Evolutionary conservation across 305 asterid genomes (phyloP).

Genomic region (Nicotiana rustica): DNA sequence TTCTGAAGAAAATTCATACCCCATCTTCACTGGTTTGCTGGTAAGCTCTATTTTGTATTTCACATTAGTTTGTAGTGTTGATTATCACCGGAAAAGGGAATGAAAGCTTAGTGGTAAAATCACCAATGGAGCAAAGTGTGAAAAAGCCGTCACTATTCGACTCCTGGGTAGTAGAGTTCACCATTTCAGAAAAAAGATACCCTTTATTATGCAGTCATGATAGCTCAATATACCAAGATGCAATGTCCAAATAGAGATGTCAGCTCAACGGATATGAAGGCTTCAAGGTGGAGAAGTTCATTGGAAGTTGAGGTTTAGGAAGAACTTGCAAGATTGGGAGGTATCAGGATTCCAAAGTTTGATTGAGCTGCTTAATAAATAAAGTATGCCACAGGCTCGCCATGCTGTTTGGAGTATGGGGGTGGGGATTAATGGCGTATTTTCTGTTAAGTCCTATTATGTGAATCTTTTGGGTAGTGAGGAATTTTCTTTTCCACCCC

Average conservation of each 20-base stretch:
- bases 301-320: no score
- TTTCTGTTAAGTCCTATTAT: no score
- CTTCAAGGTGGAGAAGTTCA: no score
- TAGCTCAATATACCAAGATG: background rate
- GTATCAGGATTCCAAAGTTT: no score
- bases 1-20: conserved; percentile 71
- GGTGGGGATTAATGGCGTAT: no score
- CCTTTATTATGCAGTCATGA: conserved; percentile 5
- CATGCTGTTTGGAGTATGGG: no score
- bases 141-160: background rate
- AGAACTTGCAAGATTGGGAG: no score
- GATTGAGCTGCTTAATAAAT: no score
- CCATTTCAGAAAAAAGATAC: background rate
- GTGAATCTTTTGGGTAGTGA: no score
- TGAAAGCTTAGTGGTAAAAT: conserved; percentile 26
- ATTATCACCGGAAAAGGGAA: conserved; percentile 16
- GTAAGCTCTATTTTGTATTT: conserved; percentile 49
- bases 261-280: no score
- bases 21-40: conserved; percentile 88
- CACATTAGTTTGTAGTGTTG: background rate
- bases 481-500: no score
- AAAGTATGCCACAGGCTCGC: no score
- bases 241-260: background rate
- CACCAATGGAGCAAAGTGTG: background rate
- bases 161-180: background rate